These are phyloP conservation scores for Coccomyxa sp. DNA, from an alignment of 139 green algal species.

Conservation along the genomic window DNA sequence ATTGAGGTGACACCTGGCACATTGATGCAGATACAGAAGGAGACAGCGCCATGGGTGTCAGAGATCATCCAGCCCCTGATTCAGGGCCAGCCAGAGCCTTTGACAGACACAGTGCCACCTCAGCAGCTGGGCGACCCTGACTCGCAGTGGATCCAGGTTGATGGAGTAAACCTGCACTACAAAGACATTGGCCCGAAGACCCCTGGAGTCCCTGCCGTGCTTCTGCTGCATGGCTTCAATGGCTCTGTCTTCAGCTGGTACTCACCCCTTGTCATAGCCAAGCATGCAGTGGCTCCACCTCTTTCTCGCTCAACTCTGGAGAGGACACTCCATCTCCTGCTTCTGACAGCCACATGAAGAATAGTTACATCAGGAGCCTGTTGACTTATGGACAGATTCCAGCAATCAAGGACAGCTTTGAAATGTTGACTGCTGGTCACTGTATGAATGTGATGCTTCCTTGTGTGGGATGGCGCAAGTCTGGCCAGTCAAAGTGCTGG, in stretches of 20 bases:
- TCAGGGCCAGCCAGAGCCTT: conserved; percentile 13
- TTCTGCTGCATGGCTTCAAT: conserved; percentile 69
- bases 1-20: neutral
- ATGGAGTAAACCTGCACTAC: conserved; percentile 53
- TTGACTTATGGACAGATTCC: neutral
- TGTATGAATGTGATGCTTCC: neutral
- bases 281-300: neutral
- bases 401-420: too few species aligned
- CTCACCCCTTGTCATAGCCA: neutral
- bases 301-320: neutral
- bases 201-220: conserved; percentile 23
- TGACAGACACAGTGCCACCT: conserved; percentile 38
- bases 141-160: conserved; percentile 41
- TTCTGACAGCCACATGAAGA: neutral
- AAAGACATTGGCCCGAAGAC: conserved; percentile 34
- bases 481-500: neutral
- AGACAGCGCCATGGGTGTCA: conserved; percentile 36
- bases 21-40: conserved; percentile 18
- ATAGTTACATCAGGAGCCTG: neutral
- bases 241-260: conserved; percentile 48
- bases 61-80: conserved; percentile 43
- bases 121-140: conserved; percentile 49
- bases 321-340: neutral
- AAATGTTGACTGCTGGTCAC: neutral
- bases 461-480: neutral